Conservation (phyloP, 2,329 filamentous ascomycete species). For the Trichoderma hamatum region DNA sequence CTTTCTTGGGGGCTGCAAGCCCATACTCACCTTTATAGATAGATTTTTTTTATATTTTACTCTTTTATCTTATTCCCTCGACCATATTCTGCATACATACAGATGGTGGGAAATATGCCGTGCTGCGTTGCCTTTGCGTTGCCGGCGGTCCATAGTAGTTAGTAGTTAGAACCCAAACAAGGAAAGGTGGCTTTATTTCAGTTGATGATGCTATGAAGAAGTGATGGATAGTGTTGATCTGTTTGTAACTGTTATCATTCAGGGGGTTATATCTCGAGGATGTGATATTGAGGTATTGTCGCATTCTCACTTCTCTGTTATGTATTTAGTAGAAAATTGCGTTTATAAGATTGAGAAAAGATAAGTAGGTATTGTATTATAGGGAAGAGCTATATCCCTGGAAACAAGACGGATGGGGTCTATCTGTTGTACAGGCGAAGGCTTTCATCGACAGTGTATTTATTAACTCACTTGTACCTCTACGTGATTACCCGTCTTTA, state of each 20-base stretch:
- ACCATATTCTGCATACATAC: constrained; percentile 7
- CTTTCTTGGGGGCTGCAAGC: constrained; percentile 3
- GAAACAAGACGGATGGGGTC: too few species aligned
- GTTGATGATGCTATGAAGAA: neutral
- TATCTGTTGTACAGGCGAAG: too few species aligned
- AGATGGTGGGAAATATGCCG: constrained; percentile 13
- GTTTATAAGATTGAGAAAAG: too few species aligned
- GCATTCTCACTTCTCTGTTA: neutral
- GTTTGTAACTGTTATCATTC: neutral
- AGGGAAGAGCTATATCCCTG: too few species aligned
- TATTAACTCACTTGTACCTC: too few species aligned
- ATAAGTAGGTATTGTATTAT: too few species aligned
- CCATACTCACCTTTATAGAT: constrained; percentile 23
- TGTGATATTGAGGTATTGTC: neutral
- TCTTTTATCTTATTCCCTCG: neutral
- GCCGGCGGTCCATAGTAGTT: constrained; percentile 19
- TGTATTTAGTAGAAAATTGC: too few species aligned
- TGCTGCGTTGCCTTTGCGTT: constrained; percentile 10
- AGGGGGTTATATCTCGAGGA: too few species aligned
- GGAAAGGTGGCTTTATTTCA: neutral
- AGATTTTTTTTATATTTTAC: constrained; percentile 16
- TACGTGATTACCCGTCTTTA: too few species aligned
- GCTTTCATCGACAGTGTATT: too few species aligned
- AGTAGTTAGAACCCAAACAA: constrained; percentile 19
- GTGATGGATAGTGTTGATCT: neutral